These are phyloP conservation scores for Pichia sp. DNA, from an alignment of 1,139 yeast species.

Conservation along the genomic window DNA sequence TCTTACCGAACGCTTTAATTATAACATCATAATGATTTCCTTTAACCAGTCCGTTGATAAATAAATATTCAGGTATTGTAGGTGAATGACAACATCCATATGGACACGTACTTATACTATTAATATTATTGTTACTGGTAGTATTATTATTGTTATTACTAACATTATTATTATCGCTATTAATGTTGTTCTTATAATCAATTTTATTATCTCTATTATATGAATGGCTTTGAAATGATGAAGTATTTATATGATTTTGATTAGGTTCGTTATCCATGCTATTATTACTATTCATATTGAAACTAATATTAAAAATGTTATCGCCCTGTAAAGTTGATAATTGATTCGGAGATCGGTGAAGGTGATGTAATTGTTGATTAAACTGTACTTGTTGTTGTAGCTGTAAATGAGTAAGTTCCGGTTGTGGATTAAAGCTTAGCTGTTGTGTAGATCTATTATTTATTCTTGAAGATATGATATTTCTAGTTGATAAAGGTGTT, in stretches of 20 bases:
- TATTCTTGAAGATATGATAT: background rate
- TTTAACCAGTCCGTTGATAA: constrained; percentile 34
- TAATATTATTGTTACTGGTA: background rate
- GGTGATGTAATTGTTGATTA: too few relatives aligned
- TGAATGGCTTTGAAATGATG: too few relatives aligned
- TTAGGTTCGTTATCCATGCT: background rate
- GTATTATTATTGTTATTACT: too few relatives aligned
- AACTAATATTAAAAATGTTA: too few relatives aligned
- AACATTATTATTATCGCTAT: too few relatives aligned
- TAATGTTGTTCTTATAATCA: too few relatives aligned
- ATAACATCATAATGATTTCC: constrained; percentile 46
- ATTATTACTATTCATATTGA: background rate
- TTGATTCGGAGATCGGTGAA: too few relatives aligned
- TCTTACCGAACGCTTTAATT: constrained; percentile 38
- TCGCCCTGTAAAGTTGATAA: too few relatives aligned
- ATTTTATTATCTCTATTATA: too few relatives aligned
- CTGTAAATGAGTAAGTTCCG: background rate
- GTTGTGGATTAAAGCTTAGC: too few relatives aligned
- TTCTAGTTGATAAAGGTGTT: background rate
- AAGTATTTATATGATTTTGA: background rate
- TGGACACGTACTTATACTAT: constrained; percentile 6
- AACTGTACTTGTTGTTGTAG: background rate
- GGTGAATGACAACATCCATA: constrained; percentile 14
- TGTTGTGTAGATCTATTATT: background rate
- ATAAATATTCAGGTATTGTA: constrained; percentile 19